Conservation (phyloP, 164 flowering plant species). For the Vitis labrusca region DNA sequence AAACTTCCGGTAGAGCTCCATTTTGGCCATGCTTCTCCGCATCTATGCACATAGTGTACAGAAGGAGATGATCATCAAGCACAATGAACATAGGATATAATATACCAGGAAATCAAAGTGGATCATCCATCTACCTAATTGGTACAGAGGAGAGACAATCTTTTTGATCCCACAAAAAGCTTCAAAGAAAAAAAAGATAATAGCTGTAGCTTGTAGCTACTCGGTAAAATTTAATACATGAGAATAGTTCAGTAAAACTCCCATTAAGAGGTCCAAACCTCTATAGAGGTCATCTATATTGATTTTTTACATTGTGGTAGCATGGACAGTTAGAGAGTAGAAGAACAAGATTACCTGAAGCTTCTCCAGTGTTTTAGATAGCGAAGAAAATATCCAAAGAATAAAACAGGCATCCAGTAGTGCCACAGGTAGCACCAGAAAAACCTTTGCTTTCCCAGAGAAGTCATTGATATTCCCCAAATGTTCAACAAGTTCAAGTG, state of each 20-base stretch:
- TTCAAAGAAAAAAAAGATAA: not conserved
- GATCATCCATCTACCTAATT: not conserved
- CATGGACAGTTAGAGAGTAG: not conserved
- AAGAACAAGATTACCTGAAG: conserved; percentile 51
- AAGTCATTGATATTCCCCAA: conserved; percentile 85
- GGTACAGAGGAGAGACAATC: no score
- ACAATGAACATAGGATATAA: not conserved
- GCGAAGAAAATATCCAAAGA: conserved; percentile 83
- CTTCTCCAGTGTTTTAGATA: conserved; percentile 70
- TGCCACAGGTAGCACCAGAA: conserved; percentile 75
- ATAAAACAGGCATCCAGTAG: conserved; percentile 79
- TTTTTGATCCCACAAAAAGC: not conserved
- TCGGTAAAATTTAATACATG: no score
- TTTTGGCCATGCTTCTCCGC: conserved; percentile 72
- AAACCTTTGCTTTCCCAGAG: conserved; percentile 65
- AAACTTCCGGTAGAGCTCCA: conserved; percentile 84
- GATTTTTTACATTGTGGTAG: not conserved
- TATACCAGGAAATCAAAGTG: not conserved
- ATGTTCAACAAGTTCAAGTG: conserved; percentile 82
- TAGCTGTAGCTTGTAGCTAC: not conserved
- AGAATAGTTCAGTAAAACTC: no score
- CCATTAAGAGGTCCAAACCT: no score
- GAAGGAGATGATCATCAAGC: conserved; percentile 1
- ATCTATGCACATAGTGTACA: conserved; percentile 34
- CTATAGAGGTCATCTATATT: no score